Conservation (phyloP, 495 filamentous ascomycete genomes). For the Aspergillus nanangensis region DNA sequence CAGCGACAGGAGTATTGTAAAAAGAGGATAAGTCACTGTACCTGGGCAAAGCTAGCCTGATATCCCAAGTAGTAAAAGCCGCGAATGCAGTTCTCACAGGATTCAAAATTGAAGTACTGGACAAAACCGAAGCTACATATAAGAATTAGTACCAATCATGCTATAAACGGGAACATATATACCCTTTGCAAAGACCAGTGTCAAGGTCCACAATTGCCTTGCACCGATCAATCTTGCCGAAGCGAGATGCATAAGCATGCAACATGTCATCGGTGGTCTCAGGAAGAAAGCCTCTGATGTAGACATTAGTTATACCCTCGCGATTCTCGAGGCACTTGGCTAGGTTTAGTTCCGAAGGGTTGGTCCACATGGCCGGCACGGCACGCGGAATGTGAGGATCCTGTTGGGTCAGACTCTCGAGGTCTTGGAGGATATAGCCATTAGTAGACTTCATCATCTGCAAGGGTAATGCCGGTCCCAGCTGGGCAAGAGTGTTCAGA, state of each 20-base stretch:
- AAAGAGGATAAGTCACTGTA: conserved; percentile 27
- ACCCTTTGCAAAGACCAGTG: conserved; percentile 94
- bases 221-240: conserved; percentile 85
- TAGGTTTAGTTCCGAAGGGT: conserved; percentile 68
- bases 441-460: conserved; percentile 44
- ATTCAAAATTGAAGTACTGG: conserved; percentile 79
- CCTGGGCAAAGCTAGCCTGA: conserved; percentile 92
- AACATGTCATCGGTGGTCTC: conserved; percentile 92
- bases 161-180: conserved; percentile 19
- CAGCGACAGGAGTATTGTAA: conserved; percentile 4
- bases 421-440: conserved; percentile 57
- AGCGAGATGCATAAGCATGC: conserved; percentile 73
- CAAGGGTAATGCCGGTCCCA: conserved; percentile 22
- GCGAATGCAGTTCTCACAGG: conserved; percentile 92
- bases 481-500: conserved; percentile 18
- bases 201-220: conserved; percentile 96
- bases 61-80: conserved; percentile 93
- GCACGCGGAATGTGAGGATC: conserved; percentile 83
- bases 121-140: conserved; percentile 83
- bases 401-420: conserved; percentile 66
- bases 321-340: conserved; percentile 90
- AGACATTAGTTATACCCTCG: conserved; percentile 86
- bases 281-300: conserved; percentile 91
- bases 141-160: conserved; percentile 16
- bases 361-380: conserved; percentile 79